Conservation (phyloP, 352 stramenopile genomes). For the Pythium diclinum region DNA sequence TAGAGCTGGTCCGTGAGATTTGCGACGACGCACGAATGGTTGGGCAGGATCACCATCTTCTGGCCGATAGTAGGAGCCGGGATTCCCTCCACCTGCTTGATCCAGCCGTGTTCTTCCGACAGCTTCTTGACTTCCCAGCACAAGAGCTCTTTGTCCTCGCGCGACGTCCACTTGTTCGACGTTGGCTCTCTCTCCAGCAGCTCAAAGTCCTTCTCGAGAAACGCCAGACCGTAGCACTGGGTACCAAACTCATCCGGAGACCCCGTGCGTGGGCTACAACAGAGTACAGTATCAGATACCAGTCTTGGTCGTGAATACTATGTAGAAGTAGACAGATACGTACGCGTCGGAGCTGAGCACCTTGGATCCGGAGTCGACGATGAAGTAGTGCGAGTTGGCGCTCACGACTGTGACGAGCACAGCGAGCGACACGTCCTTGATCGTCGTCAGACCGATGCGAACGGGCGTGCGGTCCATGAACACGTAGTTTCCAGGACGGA, state of each 20-base stretch:
- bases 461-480: constrained; percentile 76
- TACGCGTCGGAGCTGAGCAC: constrained; percentile 66
- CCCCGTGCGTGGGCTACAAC: constrained; percentile 23
- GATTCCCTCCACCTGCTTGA: constrained; percentile 54
- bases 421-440: constrained; percentile 57
- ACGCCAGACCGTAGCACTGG: constrained; percentile 57
- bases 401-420: constrained; percentile 69
- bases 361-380: constrained; percentile 69
- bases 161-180: constrained; percentile 30
- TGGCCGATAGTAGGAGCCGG: constrained; percentile 45
- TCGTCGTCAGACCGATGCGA: constrained; percentile 53
- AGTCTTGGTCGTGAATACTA: too few relatives aligned
- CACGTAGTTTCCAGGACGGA: constrained; percentile 71
- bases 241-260: constrained; percentile 42
- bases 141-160: constrained; percentile 37
- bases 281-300: not conserved
- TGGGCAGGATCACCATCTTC: constrained; percentile 61
- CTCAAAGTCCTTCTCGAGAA: constrained; percentile 69
- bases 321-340: constrained; percentile 11
- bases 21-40: constrained; percentile 61
- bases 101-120: constrained; percentile 74
- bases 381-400: constrained; percentile 71
- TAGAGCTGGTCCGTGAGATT: constrained; percentile 70
- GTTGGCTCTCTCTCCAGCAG: constrained; percentile 47
- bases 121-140: constrained; percentile 71